Percentiles rank a stretch among this genome's conserved stretches.
Conservation (phyloP, 2,329 filamentous ascomycete species). For the Xylaria hypoxylon region DNA sequence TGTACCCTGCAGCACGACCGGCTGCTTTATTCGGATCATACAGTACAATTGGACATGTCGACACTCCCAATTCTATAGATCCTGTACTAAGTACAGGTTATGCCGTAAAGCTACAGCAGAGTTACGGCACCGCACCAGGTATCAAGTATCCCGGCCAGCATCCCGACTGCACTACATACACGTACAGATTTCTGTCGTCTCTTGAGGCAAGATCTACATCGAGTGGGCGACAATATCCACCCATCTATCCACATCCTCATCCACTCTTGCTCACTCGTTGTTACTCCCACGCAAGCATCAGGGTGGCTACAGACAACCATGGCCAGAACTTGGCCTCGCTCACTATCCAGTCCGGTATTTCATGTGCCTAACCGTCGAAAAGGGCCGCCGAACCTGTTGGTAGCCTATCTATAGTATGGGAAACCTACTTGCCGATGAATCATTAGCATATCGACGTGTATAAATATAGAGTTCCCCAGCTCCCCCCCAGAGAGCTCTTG, state of each 20-base stretch:
- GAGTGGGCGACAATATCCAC: slow-evolving; percentile 35
- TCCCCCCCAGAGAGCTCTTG: slow-evolving; percentile 8
- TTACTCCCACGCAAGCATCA: slow-evolving; percentile 2
- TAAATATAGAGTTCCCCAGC: slow-evolving; percentile 36
- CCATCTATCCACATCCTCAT: slow-evolving; percentile 34
- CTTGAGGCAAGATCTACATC: slow-evolving; percentile 34
- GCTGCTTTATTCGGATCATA: not conserved
- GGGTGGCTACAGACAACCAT: slow-evolving; percentile 26
- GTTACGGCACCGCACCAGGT: slow-evolving; percentile 9
- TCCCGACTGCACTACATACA: not conserved
- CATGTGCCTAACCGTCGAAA: slow-evolving; percentile 18
- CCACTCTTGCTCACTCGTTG: slow-evolving; percentile 32
- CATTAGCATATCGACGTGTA: slow-evolving; percentile 23
- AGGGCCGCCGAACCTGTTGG: slow-evolving; percentile 2
- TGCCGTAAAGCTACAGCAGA: slow-evolving; percentile 5
- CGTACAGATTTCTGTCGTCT: slow-evolving; percentile 11
- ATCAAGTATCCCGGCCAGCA: not conserved
- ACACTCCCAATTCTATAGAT: slow-evolving; percentile 8
- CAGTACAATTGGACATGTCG: slow-evolving; percentile 4
- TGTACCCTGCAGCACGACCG: not conserved
- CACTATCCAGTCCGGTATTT: slow-evolving; percentile 1
- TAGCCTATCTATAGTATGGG: not conserved
- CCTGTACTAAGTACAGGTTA: not conserved
- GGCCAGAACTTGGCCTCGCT: slow-evolving; percentile 27
- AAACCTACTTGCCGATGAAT: slow-evolving; percentile 6